Evolutionary conservation across 83 land plant genomes (phyloP).

Genomic region (Diphasiastrum complanatum): DNA sequence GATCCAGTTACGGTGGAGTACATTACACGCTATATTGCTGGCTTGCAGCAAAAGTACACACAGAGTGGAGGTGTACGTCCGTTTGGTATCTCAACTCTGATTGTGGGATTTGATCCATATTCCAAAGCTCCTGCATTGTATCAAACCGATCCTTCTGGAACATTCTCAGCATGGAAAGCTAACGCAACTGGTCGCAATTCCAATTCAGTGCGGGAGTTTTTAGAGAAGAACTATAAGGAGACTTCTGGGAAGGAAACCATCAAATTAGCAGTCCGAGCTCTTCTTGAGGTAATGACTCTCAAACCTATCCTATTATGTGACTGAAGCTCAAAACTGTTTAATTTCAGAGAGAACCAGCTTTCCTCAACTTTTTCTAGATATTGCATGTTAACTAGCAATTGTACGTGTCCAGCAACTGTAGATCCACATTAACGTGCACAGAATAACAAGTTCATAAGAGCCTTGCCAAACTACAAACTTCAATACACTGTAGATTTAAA

Average conservation of each 20-base stretch:
- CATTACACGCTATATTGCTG: conserved; percentile 90
- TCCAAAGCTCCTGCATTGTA: conserved; percentile 69
- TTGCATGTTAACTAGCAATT: no score
- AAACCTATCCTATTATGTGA: not conserved
- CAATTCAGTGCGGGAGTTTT: conserved; percentile 89
- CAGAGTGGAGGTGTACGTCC: conserved; percentile 98
- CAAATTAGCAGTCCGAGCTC: conserved; percentile 84
- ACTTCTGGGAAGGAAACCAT: conserved; percentile 89
- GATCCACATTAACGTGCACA: no score
- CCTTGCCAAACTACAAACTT: no score
- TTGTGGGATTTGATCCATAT: conserved; percentile 91
- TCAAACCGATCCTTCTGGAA: conserved; percentile 96
- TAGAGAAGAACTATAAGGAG: conserved; percentile 93
- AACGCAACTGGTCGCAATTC: conserved; percentile 96
- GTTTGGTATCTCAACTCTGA: conserved; percentile 89
- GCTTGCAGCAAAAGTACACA: conserved; percentile 95
- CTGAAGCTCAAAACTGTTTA: not conserved
- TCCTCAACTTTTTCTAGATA: no score
- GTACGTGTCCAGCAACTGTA: no score
- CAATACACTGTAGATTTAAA: no score
- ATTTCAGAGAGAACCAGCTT: no score
- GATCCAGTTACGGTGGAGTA: conserved; percentile 97
- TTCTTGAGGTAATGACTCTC: conserved; percentile 64
- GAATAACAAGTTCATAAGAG: no score
- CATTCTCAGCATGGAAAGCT: conserved; percentile 97